Base-by-base conservation (phyloP, 2,329 filamentous ascomycete species). In the Didymella sp. region DNA sequence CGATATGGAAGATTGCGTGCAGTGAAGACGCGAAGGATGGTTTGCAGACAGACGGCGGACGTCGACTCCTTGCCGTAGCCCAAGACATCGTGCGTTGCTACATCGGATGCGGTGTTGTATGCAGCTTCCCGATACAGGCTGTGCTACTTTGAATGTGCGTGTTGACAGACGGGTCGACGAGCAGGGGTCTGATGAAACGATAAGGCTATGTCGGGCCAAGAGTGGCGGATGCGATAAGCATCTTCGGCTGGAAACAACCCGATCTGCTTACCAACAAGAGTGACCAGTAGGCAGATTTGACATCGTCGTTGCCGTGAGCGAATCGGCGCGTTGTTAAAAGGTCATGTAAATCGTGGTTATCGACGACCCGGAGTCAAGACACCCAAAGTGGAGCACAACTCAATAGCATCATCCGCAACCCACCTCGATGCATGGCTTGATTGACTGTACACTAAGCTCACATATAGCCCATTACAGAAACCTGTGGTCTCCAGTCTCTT, bases 121-220 rank as follows among this genome's bases (percentile, higher is more conserved):
- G 15, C 30, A 15, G 13, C 15, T 6, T 15, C 4, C 4, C 15
- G 30, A 15, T 27, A 8, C 25, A 27, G n/a, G 15, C 2, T n/a
- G 15, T 1, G 3, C 30, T 33, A 33, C 13, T 17, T 3, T n/a
- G 15, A 15, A 33, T 33, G 30, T 13, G 30, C n/a, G 13, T 19
- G 28, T 33, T 15, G 25, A 31, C 19, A 17, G 4, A n/a, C n/a
- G 31, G 12, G 49, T 35, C 19, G 49, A 19, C 7, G 46, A n/a
- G 28, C 59, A 56, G 59, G 59, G 24, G 49, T 62, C 59, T 49
- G 56, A 57, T 46, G 49, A 45, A 45, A 30, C 19, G 56, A 62
- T 59, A 58, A 55, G 45, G n/a, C n/a, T n/a, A n/a, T n/a, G n/a
- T n/a, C n/a, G n/a, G 22, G 30, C 35, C 25, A 52, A 49, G 35